Base-by-base conservation (phyloP, 805 yeast species). In the Yarrowia alimentaria region DNA sequence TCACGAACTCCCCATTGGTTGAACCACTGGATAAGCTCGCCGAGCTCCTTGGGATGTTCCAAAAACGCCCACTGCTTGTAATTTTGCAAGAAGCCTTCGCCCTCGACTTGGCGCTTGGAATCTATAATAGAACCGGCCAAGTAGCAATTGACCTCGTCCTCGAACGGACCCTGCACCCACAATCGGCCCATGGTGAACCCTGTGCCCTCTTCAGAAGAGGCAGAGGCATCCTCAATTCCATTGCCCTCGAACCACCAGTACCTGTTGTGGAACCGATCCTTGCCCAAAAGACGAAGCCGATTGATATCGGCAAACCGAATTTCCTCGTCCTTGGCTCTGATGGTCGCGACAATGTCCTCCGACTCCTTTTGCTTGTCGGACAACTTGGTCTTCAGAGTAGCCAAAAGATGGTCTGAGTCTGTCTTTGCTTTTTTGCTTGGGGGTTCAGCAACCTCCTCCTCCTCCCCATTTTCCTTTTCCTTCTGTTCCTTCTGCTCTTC, bases 171-270 rank as follows among this genome's bases (percentile, higher is more conserved):
- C 64, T 89, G 97, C 3, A 93, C 75, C 93, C 95, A 89, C 13
- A 90, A 62, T 51, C 85, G 72, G 6, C 96, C 96, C 83, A 85
- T 83, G 20, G 83, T 72, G 60, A 83, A 88, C 0, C 49, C 58
- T 6, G 42, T 55, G 1, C 45, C 33, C 24, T 52, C 57, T 6
- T 29, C 50, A 13, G 29, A 37, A 7, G 35, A 21, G 3, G 22
- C 35, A 5, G 30, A 13, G 4, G 50, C 37, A n/a, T 53, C 34
- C 40, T 53, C 54, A 40, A 88, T 71, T 0, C 98, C 99, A 61
- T 84, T 83, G 56, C 75, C 74, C 61, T 91, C 98, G 62, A 89
- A 80, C 96, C 96, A 93, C 95, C 95, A 93, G 64, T 91, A 93
- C 57, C 90, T 73, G 68, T 93, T 93, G 64, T 73, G 89, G 53